A percentile compares a stretch with the other conserved stretches of the same genome.
These are phyloP conservation scores for Aureobasidium uvarum DNA, from an alignment of 2,329 filamentous ascomycete species.

Conservation along the genomic window DNA sequence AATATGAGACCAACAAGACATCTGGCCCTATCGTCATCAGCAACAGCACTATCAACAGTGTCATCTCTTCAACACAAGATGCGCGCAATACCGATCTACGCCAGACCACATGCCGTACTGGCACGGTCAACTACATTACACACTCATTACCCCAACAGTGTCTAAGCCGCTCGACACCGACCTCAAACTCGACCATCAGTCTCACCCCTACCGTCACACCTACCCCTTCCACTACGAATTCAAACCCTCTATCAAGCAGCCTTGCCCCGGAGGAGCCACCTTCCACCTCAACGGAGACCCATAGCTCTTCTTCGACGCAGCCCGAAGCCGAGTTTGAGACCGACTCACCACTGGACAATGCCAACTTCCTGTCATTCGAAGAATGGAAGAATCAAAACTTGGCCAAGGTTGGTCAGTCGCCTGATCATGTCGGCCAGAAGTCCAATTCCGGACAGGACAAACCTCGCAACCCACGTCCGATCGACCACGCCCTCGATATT, in stretches of 20 bases:
- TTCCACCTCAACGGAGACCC: neutral
- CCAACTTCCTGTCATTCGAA: constrained; percentile 92
- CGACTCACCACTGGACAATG: constrained; percentile 67
- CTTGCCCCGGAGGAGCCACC: neutral
- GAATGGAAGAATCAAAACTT: constrained; percentile 97
- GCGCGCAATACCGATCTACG: neutral
- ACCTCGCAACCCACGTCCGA: constrained; percentile 52
- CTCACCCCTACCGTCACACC: constrained; percentile 13
- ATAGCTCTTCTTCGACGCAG: constrained; percentile 30
- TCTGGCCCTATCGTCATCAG: constrained; percentile 4
- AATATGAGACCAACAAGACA: constrained; percentile 19
- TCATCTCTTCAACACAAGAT: neutral
- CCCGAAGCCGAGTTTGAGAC: constrained; percentile 54
- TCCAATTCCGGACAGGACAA: constrained; percentile 42
- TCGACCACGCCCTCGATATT: constrained; percentile 69
- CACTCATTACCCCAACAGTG: constrained; percentile 75
- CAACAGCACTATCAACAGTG: neutral
- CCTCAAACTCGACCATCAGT: constrained; percentile 14
- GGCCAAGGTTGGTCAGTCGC: constrained; percentile 77
- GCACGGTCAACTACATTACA: constrained; percentile 79
- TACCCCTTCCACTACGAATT: neutral
- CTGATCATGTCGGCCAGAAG: constrained; percentile 61
- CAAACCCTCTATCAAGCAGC: neutral
- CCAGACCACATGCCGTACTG: constrained; percentile 47
- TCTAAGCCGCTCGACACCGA: constrained; percentile 53